Evolutionary conservation across 441 rosid species (phyloP).

Genomic region (Gossypium aridum): DNA sequence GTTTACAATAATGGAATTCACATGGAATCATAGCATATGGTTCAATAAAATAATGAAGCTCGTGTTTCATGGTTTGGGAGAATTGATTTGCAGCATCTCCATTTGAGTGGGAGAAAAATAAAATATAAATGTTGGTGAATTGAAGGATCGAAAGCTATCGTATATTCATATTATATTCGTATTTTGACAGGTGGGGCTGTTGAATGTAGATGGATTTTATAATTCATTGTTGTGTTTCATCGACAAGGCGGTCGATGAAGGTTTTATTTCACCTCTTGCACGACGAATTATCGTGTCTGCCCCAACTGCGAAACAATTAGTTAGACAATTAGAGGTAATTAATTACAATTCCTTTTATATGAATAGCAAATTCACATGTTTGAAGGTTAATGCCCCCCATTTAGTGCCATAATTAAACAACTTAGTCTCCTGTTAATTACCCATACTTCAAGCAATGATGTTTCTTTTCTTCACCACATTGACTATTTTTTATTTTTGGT

Average conservation of each 20-base stretch:
- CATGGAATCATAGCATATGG: constrained; percentile 33
- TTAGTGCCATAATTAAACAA: too few relatives aligned
- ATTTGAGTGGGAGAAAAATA: constrained; percentile 20
- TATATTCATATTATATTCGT: too few relatives aligned
- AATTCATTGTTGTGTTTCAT: constrained; percentile 75
- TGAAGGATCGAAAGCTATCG: too few relatives aligned
- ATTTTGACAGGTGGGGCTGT: constrained; percentile 72
- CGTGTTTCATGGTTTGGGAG: constrained; percentile 12
- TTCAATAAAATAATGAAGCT: constrained; percentile 20
- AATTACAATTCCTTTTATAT: not conserved
- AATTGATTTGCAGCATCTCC: constrained; percentile 19
- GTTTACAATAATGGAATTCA: constrained; percentile 22
- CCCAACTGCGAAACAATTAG: constrained; percentile 62
- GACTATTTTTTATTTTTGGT: not conserved
- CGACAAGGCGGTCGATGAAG: constrained; percentile 95
- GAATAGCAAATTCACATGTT: not conserved
- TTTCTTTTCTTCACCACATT: not conserved
- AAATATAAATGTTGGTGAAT: too few relatives aligned
- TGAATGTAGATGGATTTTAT: constrained; percentile 90
- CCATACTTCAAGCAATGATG: not conserved
- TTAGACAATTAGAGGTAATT: constrained; percentile 59
- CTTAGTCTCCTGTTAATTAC: not conserved
- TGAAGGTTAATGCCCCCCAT: not conserved
- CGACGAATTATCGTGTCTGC: constrained; percentile 89
- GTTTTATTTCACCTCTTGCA: constrained; percentile 71